Base-by-base conservation (phyloP, 2,329 filamentous ascomycete species). In the Aspergillus neoniger region DNA sequence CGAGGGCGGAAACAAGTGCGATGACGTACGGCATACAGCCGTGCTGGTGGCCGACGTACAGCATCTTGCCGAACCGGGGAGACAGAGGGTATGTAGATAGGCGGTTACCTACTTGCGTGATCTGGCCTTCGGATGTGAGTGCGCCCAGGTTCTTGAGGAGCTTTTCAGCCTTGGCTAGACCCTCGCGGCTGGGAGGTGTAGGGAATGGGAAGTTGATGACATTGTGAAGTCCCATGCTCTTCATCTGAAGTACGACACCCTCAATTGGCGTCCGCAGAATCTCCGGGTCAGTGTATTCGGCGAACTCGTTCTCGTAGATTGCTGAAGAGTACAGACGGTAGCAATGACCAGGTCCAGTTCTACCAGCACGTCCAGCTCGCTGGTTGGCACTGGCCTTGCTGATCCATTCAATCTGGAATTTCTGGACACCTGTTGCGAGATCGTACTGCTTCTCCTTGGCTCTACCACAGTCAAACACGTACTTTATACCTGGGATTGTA, bases 161-260 rank as follows among this genome's bases (percentile, higher is more conserved):
- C 70, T 89, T 92, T 78, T 99, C 95, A 0, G 95, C 92, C 71
- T 90, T 91, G 52, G 86, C 85, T 19, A 99, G 82, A 64, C 88
- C 91, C 56, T 87, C 82, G 14, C 88, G 84, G 68, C 92, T 89
- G 1, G 95, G 95, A 0, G 92, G 88, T 14, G 94, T 98, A 4
- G 95, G 95, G 74, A 98, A 99, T 0, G 96, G 95, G 74, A 99
- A 99, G 76, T 95, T 96, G 73, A 91, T 85, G 7, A 99, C 90
- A 59, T 93, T 88, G 62, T 94, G 90, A 32, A 97, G 85, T 57
- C 92, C 91, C 91, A 99, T 96, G 54, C 90, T 88, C 80, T 98
- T 99, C 69, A 99, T 86, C 74, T 97, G 93, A 39, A 99, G 81
- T 1, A 98, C 93, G 3, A 98, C 86, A 17, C 90, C 91, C 76